A percentile compares a stretch with the other conserved stretches of the same genome.
These are phyloP conservation scores for Paramecium tetraurelia DNA, from an alignment of 73 alveolate genomes.

Conservation along the genomic window DNA sequence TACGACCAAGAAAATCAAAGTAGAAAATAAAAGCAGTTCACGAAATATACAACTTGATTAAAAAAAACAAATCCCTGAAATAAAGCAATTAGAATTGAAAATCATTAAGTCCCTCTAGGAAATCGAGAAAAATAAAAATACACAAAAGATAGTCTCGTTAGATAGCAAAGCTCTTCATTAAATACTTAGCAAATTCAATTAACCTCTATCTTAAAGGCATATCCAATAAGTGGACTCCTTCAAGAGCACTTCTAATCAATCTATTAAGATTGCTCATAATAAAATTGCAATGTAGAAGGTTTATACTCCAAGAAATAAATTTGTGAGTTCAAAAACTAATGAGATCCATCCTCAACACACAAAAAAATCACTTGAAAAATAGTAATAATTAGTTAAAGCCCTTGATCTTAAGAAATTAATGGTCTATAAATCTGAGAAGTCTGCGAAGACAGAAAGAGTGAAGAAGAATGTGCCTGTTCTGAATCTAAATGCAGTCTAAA, in stretches of 20 bases:
- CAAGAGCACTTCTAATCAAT: background rate
- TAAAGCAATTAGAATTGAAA: background rate
- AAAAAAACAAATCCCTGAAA: background rate
- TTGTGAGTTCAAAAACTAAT: background rate
- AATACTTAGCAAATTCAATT: slow-evolving; percentile 13
- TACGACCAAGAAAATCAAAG: background rate
- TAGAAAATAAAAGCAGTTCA: background rate
- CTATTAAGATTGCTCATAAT: background rate
- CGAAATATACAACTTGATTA: background rate
- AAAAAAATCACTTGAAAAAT: background rate
- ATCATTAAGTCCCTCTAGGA: background rate
- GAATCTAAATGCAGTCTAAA: background rate
- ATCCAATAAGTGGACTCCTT: background rate
- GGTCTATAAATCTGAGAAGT: background rate
- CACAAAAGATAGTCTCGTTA: background rate
- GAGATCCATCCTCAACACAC: background rate
- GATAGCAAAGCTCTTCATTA: background rate
- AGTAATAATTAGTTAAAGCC: background rate
- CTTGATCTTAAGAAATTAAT: slow-evolving; percentile 25
- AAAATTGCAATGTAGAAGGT: background rate
- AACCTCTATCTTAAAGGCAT: background rate
- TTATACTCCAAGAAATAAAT: slow-evolving; percentile 1
- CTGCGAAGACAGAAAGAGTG: background rate
- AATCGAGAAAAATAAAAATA: background rate
- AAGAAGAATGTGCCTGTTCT: slow-evolving; percentile 11